Conservation (phyloP, 179 eudicot genomes). For the Spergularia azorica region DNA sequence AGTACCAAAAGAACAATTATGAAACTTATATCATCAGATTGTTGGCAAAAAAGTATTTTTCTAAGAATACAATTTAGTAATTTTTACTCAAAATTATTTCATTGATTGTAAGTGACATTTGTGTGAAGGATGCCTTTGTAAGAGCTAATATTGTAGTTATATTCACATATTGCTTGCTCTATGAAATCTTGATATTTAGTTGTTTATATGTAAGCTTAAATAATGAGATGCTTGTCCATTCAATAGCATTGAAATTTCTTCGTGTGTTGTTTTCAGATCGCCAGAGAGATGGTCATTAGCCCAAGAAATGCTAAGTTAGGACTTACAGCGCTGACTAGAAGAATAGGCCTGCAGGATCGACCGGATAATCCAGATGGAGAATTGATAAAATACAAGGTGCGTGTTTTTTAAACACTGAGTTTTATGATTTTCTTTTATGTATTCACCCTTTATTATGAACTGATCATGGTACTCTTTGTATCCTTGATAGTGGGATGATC, state of each 20-base stretch:
- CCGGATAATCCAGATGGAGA: conserved; percentile 76
- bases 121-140: neutral
- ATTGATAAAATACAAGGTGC: conserved; percentile 72
- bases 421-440: neutral
- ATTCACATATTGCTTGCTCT: neutral
- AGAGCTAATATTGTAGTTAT: neutral
- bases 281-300: conserved; percentile 96
- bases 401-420: neutral
- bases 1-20: no score
- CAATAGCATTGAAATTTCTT: conserved; percentile 3
- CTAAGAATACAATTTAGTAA: no score
- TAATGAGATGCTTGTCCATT: neutral
- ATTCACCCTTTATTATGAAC: conserved; percentile 11
- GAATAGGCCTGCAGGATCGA: conserved; percentile 54
- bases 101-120: neutral
- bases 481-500: conserved; percentile 85
- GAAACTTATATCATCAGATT: no score
- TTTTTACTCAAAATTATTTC: neutral
- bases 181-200: neutral
- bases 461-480: conserved; percentile 11
- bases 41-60: no score
- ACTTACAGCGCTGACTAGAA: conserved; percentile 69
- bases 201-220: neutral
- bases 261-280: conserved; percentile 52
- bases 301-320: conserved; percentile 80